phyloP scores from a whole-genome alignment of 805 yeast species.

The Brettanomyces naardenensis region DNA sequence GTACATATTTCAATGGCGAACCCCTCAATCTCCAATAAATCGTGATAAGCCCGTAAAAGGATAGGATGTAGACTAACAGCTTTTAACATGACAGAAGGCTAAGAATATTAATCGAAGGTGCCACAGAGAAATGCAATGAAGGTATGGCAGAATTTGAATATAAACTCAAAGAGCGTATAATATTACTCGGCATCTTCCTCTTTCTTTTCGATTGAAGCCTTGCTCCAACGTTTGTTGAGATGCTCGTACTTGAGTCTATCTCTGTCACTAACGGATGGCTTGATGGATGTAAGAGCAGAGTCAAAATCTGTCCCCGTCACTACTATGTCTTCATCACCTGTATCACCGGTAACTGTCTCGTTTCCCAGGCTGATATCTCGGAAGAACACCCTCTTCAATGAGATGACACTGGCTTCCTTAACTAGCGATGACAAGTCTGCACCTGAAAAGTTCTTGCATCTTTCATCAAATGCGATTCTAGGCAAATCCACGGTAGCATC shows the following conservation, averaged over 20 bases:
- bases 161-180: no score
- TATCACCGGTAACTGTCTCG: constrained; percentile 24
- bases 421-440: constrained; percentile 91
- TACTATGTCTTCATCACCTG: constrained; percentile 14
- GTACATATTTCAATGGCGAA: no score
- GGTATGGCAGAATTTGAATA: no score
- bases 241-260: constrained; percentile 74
- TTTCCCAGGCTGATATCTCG: constrained; percentile 39
- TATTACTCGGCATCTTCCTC: no score
- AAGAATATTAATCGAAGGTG: no score
- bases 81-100: no score
- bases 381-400: constrained; percentile 71
- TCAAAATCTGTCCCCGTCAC: constrained; percentile 66
- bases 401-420: constrained; percentile 88
- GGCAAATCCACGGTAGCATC: constrained; percentile 51
- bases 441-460: constrained; percentile 88
- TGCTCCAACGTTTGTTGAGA: constrained; percentile 66
- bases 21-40: no score
- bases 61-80: no score
- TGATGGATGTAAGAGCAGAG: constrained; percentile 62
- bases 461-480: constrained; percentile 60
- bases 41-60: no score
- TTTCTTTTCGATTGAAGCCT: constrained; percentile 29
- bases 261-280: constrained; percentile 84
- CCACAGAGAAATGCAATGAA: no score